Evolutionary conservation across 495 filamentous ascomycete genomes (phyloP), one percentile per base, ranked within the genome.

Genomic region (Trichoderma parareesei): DNA sequence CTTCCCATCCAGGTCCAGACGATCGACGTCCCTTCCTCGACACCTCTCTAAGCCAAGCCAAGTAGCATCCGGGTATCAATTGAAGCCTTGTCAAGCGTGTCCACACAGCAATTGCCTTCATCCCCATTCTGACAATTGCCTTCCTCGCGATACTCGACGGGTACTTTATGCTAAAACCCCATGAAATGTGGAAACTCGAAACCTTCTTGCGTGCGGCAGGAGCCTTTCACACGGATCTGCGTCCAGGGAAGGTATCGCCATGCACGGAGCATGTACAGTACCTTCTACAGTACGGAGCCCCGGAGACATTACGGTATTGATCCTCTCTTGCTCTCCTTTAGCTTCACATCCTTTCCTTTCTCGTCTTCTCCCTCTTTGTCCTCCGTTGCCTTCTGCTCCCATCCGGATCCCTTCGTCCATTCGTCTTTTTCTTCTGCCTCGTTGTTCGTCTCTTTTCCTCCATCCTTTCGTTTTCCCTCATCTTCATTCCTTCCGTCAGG

Each of bases 301-400:
- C 13, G 5, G 44, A 41, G 40, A 6, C 11, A 41, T 41, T 41
- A 41, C 11, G 40, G 11, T 48, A 57, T 13, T 9, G 49, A 57
- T 38, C 20, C 53, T 57, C 53, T 2, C 18, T 57, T 13, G 27
- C 27, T 27, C 27, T 27, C 27, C 27, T 57, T 57, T 37, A 35
- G 53, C 20, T 9, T 33, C 53, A 8, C 53, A 57, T 57, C 53
- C 10, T 57, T 57, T 37, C 53, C 53, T 8, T 38, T 57, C 27
- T 14, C 27, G 53, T 33, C 53, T 10, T 27, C 10, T 57, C 7
- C 27, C 37, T 37, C 67, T 42, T 46, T 62, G 40, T 65, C 48
- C 62, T 64, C 37, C 40, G 63, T 46, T 46, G 63, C 64, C 33
- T 57, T 62, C 46, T 49, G n/a, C 7, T 2, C 46, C 18, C 7